phyloP scores from a whole-genome alignment of 129 eudicot species.

The Pulicaria dysenterica region DNA sequence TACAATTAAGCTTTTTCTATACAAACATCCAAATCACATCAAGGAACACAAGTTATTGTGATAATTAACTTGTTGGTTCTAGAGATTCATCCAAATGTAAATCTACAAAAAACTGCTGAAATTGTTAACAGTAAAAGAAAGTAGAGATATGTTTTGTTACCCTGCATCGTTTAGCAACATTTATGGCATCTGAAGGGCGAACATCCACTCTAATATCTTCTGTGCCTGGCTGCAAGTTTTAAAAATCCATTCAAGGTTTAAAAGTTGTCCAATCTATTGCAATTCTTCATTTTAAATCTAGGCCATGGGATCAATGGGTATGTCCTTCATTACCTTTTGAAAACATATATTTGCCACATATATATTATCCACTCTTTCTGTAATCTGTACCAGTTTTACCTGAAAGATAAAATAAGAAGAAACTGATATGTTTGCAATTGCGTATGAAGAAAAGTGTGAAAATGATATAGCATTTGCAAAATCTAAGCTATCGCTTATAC shows the following conservation, averaged over 20 bases:
- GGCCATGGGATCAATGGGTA: neutral
- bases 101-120: neutral
- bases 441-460: slow-evolving; percentile 4
- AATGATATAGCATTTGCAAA: slow-evolving; percentile 2
- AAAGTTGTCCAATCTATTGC: slow-evolving; percentile 3
- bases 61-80: neutral
- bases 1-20: neutral
- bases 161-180: slow-evolving; percentile 69
- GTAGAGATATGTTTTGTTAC: slow-evolving; percentile 37
- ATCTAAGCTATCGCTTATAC: neutral
- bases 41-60: neutral
- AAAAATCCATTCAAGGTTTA: slow-evolving; percentile 23
- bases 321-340: slow-evolving; percentile 49
- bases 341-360: slow-evolving; percentile 55
- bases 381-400: slow-evolving; percentile 71
- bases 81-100: neutral
- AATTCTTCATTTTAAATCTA: neutral
- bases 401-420: slow-evolving; percentile 30
- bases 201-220: slow-evolving; percentile 60
- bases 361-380: slow-evolving; percentile 63
- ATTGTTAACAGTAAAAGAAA: slow-evolving; percentile 4
- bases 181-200: slow-evolving; percentile 92
- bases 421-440: neutral
- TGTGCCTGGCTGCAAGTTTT: slow-evolving; percentile 54
- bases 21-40: slow-evolving; percentile 1